These are phyloP conservation scores for Backusella tarrabulga DNA, from an alignment of 192 early-diverging fungal species.

Conservation along the genomic window DNA sequence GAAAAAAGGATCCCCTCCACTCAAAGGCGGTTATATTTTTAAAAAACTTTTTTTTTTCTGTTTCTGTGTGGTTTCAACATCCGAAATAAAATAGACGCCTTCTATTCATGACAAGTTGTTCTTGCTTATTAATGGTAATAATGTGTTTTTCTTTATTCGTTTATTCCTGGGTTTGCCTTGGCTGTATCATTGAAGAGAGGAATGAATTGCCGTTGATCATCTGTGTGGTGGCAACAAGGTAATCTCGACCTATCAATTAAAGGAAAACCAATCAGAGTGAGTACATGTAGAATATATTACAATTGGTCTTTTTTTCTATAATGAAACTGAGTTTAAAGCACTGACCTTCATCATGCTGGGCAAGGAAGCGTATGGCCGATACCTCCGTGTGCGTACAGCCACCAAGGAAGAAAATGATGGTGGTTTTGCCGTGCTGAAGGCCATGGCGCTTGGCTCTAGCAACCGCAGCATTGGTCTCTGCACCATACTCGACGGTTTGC, in stretches of 20 bases:
- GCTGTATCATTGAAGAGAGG: conserved; percentile 48
- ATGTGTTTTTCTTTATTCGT: neutral
- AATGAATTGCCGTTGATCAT: conserved; percentile 85
- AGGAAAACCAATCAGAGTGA: neutral
- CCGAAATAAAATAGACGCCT: neutral
- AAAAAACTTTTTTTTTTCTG: neutral
- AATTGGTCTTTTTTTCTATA: neutral
- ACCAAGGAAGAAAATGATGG: conserved; percentile 91
- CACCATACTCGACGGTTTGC: conserved; percentile 57
- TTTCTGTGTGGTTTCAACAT: neutral
- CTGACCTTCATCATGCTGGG: conserved; percentile 73
- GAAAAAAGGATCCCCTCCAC: too few species aligned
- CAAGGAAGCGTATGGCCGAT: conserved; percentile 85
- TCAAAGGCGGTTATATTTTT: neutral
- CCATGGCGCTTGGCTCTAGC: conserved; percentile 31
- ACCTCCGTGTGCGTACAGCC: conserved; percentile 95
- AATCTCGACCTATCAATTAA: conserved; percentile 59
- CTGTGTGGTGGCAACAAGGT: conserved; percentile 85
- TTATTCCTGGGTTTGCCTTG: conserved; percentile 2
- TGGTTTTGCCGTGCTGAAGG: conserved; percentile 38
- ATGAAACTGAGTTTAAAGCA: neutral
- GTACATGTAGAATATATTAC: neutral
- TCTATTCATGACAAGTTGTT: neutral
- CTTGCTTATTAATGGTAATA: neutral
- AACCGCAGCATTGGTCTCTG: conserved; percentile 29